Conservation (phyloP, 73 alveolate species). For the Symbiodinium natans region DNA sequence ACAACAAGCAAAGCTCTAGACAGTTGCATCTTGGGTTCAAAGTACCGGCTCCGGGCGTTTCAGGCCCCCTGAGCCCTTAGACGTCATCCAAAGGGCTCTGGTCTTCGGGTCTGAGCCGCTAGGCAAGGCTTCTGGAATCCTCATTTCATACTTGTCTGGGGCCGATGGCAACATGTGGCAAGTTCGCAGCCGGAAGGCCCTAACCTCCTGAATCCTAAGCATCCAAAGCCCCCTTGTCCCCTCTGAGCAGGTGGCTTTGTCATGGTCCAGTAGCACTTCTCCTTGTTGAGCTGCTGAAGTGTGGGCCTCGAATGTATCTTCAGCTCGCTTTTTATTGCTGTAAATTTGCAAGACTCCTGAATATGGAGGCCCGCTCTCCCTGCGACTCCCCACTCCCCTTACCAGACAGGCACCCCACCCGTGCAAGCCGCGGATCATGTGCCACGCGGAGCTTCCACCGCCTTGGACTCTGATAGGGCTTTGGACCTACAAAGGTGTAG, state of each 20-base stretch:
- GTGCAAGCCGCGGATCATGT: constrained; percentile 92
- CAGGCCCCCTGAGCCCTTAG: no score
- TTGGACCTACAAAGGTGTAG: background rate
- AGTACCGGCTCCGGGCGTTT: no score
- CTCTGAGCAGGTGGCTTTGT: constrained; percentile 17
- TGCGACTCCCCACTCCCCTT: no score
- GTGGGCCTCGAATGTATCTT: constrained; percentile 17
- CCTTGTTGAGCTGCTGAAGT: constrained; percentile 84
- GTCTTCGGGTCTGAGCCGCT: no score
- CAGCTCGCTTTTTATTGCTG: no score
- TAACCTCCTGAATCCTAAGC: background rate
- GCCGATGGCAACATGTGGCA: background rate
- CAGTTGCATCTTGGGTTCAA: no score
- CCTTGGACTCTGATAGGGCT: background rate
- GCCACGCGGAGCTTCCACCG: constrained; percentile 91
- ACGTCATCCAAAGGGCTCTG: background rate
- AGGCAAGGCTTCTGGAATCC: no score
- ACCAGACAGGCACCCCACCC: constrained; percentile 54
- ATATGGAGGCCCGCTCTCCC: no score
- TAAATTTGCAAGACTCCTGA: no score
- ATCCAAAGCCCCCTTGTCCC: background rate
- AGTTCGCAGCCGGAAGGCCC: background rate
- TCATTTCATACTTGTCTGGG: no score
- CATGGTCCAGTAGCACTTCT: constrained; percentile 93
- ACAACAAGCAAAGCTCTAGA: no score